Percentiles rank a stretch among this genome's conserved stretches.
These are phyloP conservation scores for Circinella umbellata DNA, from an alignment of 371 early-diverging fungal genomes.

Conservation along the genomic window DNA sequence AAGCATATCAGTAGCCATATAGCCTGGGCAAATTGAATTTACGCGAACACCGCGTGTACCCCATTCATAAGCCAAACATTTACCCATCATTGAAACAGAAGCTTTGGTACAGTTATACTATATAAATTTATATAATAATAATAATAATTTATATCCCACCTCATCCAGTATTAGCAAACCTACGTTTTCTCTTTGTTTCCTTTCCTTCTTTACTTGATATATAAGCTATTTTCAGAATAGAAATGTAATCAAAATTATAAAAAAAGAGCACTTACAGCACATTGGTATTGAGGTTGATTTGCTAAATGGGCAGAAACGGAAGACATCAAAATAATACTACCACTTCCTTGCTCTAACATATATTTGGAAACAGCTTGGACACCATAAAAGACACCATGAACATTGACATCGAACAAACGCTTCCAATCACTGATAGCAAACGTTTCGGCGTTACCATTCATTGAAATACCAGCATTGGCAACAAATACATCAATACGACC, in stretches of 20 bases:
- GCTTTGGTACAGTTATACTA: conserved; percentile 68
- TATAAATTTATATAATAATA: no score
- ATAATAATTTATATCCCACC: neutral
- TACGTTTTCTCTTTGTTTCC: neutral
- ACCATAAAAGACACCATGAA: conserved; percentile 52
- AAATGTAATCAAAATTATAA: no score
- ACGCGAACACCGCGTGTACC: conserved; percentile 50
- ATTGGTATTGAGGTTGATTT: conserved; percentile 52
- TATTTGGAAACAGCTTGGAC: conserved; percentile 46
- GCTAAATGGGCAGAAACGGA: conserved; percentile 51
- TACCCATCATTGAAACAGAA: conserved; percentile 64
- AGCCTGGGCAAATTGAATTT: conserved; percentile 51
- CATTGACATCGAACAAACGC: conserved; percentile 49
- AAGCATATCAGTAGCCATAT: conserved; percentile 55
- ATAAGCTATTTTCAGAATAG: no score
- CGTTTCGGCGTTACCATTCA: conserved; percentile 38
- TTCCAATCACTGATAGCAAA: conserved; percentile 44
- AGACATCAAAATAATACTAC: conserved; percentile 50
- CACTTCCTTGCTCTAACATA: conserved; percentile 48
- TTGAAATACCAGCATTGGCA: conserved; percentile 53
- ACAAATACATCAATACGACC: conserved; percentile 52
- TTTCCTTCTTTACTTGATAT: neutral
- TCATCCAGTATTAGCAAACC: neutral
- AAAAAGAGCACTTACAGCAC: conserved; percentile 48
- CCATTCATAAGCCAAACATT: conserved; percentile 54